Evolutionary conservation across 1,139 yeast species (phyloP).

Genomic region (Saccharomyces hybrid): DNA sequence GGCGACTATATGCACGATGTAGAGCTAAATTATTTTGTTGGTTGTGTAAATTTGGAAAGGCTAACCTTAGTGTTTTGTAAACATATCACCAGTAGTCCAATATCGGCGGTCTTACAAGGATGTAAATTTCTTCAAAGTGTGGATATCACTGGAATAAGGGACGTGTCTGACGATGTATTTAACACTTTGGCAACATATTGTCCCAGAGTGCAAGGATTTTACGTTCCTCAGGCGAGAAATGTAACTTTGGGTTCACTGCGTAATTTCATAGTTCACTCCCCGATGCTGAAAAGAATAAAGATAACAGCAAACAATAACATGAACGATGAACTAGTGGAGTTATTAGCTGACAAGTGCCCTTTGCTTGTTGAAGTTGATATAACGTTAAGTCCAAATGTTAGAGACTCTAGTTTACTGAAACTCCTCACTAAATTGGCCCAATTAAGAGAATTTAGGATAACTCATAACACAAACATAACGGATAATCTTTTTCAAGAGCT

Average conservation of each 20-base stretch:
- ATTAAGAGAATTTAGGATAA: conserved; percentile 75
- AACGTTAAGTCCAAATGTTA: conserved; percentile 70
- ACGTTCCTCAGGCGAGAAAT: conserved; percentile 75
- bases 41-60: conserved; percentile 74
- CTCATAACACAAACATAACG: conserved; percentile 63
- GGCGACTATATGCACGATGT: conserved; percentile 62
- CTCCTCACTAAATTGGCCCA: conserved; percentile 61
- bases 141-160: conserved; percentile 81
- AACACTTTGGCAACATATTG: conserved; percentile 65
- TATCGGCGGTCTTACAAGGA: conserved; percentile 52
- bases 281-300: conserved; percentile 74
- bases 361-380: conserved; percentile 84
- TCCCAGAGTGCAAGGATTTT: conserved; percentile 75
- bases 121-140: conserved; percentile 75
- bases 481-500: conserved; percentile 39
- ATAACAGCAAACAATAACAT: conserved; percentile 65
- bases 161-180: conserved; percentile 60
- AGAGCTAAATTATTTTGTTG: conserved; percentile 46
- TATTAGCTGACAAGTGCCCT: conserved; percentile 63
- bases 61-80: conserved; percentile 79
- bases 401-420: conserved; percentile 53
- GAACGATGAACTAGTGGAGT: conserved; percentile 56
- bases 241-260: conserved; percentile 64
- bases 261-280: conserved; percentile 54
- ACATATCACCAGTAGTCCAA: conserved; percentile 52